Evolutionary conservation across 2,329 filamentous ascomycete genomes (phyloP), one percentile per base, ranked within the genome.

Genomic region (Hymenoscyphus fructigenus): DNA sequence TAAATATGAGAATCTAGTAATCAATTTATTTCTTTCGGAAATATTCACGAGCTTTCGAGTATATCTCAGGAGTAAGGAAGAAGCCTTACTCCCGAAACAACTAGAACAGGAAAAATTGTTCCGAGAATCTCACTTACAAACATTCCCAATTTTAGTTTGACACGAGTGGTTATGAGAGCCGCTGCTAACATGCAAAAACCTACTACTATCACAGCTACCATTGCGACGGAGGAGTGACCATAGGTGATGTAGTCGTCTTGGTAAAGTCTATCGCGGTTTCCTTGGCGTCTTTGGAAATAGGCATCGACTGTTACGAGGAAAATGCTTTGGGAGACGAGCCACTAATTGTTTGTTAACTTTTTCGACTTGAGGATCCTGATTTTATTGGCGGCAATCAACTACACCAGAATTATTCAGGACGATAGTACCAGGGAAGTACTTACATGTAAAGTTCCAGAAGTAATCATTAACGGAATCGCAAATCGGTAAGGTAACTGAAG

Each of bases 401-500:
- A 32, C 2, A 7, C 29, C 29, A 1, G 29, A 32, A 32, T 1
- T 1, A 32, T 7, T 10, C 17, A n/a, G 38, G 15, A 41, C 17
- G 3, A 41, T n/a, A 14, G 38, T n/a, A 47, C 12, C 56, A 78
- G 75, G 0, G 77, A 79, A 7, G 75, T 69, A 5, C 78, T 70
- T 77, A 77, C 79, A 63, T 80, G 77, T 47, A 78, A 65, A 12
- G 75, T 17, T 7, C 66, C 70, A 1, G 71, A 75, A 4, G 69
- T 26, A 5, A 67, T 53, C 6, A 77, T 62, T 1, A 78, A 65
- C 1, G 76, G 72, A 17, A 59, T 20, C n/a, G 57, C 70, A 65
- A 77, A 79, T 61, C 66, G 69, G 58, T 74, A 77, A 9, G 78
- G 77, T 9, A 80, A 44, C 7, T 72, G 71, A 14, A 79, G 73